Conservation (phyloP, 177 flowering plant species). For the Vitis hybrid region DNA sequence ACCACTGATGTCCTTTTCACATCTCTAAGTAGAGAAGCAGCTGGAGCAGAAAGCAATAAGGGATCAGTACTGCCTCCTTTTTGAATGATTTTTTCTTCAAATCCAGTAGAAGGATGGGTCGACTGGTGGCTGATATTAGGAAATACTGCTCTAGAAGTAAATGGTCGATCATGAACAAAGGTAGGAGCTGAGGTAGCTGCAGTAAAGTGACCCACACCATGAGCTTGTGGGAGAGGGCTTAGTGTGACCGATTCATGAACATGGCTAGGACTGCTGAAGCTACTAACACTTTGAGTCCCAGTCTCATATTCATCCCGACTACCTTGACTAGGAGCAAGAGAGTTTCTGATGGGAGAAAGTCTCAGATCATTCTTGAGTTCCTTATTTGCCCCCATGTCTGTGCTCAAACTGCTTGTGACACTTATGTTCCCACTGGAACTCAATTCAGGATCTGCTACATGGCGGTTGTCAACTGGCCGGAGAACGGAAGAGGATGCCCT, state of each 20-base stretch:
- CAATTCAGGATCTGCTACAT: conserved; percentile 49
- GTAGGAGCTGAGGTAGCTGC: conserved; percentile 30
- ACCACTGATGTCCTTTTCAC: conserved; percentile 78
- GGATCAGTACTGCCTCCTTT: conserved; percentile 51
- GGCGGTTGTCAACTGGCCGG: conserved; percentile 71
- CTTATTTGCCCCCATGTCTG: conserved; percentile 58
- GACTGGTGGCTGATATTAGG: conserved; percentile 29
- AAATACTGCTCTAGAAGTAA: conserved; percentile 29
- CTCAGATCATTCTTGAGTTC: conserved; percentile 49
- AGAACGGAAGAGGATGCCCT: conserved; percentile 95
- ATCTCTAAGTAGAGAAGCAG: conserved; percentile 65
- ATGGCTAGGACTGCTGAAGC: conserved; percentile 89
- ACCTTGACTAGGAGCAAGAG: conserved; percentile 75
- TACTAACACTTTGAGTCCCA: conserved; percentile 83
- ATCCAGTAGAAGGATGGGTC: conserved; percentile 35
- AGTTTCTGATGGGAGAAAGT: conserved; percentile 47
- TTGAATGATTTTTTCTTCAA: conserved; percentile 54
- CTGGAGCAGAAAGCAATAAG: conserved; percentile 45
- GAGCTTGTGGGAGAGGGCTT: conserved; percentile 76
- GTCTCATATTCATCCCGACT: conserved; percentile 84
- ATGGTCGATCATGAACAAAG: conserved; percentile 34
- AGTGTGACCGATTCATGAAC: conserved; percentile 68
- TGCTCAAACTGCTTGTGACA: conserved; percentile 72
- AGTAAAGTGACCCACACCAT: conserved; percentile 29
- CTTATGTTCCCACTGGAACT: conserved; percentile 83